Percentiles rank a stretch among this genome's conserved stretches.
phyloP scores from a whole-genome alignment of 805 yeast species.

The Sugiyamaella boreocaroliniensis region DNA sequence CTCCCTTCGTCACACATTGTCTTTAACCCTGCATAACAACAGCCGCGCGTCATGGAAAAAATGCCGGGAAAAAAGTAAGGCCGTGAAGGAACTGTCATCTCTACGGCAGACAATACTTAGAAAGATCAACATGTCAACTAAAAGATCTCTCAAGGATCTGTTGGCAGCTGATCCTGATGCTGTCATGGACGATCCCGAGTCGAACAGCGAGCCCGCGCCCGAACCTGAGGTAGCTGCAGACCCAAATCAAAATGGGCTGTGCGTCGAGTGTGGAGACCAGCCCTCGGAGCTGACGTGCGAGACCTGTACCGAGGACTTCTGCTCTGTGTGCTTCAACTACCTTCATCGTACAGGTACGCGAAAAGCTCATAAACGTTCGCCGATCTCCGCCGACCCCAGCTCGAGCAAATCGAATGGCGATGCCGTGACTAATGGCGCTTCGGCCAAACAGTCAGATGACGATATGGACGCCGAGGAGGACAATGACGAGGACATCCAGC shows the following conservation, averaged over 20 bases:
- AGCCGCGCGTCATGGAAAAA: background rate
- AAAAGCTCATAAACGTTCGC: conserved; percentile 18
- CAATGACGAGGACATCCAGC: conserved; percentile 3
- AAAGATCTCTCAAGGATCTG: conserved; percentile 26
- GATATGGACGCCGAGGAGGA: conserved; percentile 15
- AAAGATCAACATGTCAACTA: conserved; percentile 5
- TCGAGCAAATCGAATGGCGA: background rate
- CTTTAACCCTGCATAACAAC: background rate
- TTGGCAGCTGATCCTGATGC: conserved; percentile 30
- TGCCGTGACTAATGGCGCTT: conserved; percentile 14
- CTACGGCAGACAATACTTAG: background rate
- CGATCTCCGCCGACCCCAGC: background rate
- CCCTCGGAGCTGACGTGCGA: conserved; percentile 56
- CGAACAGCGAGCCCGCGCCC: conserved; percentile 2
- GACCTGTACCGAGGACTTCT: conserved; percentile 60
- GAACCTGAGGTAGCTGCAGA: background rate
- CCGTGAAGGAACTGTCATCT: background rate
- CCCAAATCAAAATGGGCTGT: conserved; percentile 33
- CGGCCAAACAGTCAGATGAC: conserved; percentile 13
- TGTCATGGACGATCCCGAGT: conserved; percentile 26
- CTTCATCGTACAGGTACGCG: conserved; percentile 58
- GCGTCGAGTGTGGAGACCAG: conserved; percentile 71
- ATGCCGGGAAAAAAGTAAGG: background rate
- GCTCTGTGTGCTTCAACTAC: conserved; percentile 62
- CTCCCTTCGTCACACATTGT: too few species aligned